Base-by-base conservation (phyloP, 345 rosid species). In the Sisymbrium altissimum region DNA sequence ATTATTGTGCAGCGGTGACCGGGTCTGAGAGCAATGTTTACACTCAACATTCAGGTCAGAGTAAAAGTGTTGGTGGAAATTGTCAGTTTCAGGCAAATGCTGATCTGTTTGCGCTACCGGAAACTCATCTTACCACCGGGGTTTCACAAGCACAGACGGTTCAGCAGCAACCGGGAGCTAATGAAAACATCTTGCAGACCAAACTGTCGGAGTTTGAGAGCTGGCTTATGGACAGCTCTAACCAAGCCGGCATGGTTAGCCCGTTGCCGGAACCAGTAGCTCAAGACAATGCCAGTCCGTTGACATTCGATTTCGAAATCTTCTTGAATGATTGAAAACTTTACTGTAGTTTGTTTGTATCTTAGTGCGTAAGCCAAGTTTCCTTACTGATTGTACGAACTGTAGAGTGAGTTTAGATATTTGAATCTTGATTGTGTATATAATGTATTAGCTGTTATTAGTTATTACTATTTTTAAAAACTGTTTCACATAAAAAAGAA, bases 161-260 rank as follows among this genome's bases (percentile, higher is more conserved):
- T 17, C 59, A 62, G 25, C 72, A 56, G 40, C 76, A 64, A 64
- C 72, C 48, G 30, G 56, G 15, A 49, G 57, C 3, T n/a, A 77
- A 46, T 56, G 75, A 77, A 15, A 70, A 64, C 56, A 61, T 64
- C 36, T 41, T 64, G 54, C 71, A 70, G 67, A 56, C 69, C 21
- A 64, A 59, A 52, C 63, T 78, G 29, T 72, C 68, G 49, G 73
- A 72, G 14, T 14, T 78, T 14, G 77, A 78, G 64, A 59, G 46
- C 40, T 78, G 73, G 81, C 77, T 78, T 9, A 78, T 78, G 68
- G 78, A 78, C 33, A 77, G 35, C 64, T 56, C 80, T 14, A 63
- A 35, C 25, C 71, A 55, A 58, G 15, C 64, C 4, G 72, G 40
- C 1, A 55, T 15, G 17, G 65, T 58, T 59, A 25, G 52, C 54